Percentiles rank a stretch among this genome's conserved stretches.
Evolutionary conservation across 1,139 yeast species (phyloP).

Genomic region (Candida labiduridarum): DNA sequence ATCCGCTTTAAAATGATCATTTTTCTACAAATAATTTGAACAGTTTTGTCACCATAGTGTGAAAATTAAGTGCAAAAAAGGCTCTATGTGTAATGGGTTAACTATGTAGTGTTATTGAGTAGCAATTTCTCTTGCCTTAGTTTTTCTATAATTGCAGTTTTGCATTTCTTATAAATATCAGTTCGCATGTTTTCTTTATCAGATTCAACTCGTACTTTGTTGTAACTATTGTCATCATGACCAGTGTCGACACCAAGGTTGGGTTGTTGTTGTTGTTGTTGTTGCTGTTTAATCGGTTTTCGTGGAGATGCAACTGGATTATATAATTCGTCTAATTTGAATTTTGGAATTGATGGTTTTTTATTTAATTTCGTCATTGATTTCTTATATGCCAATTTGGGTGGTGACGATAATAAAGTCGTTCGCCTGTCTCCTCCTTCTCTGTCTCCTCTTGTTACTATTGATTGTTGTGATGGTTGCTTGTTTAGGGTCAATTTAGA

Average conservation of each 20-base stretch:
- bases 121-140: constrained; percentile 22
- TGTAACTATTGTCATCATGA: neutral
- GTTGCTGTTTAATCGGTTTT: neutral
- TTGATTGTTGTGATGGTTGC: neutral
- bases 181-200: constrained; percentile 8
- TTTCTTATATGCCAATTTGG: constrained; percentile 21
- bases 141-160: constrained; percentile 27
- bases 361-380: constrained; percentile 19
- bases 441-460: too few species aligned
- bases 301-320: constrained; percentile 28
- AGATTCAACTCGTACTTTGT: neutral
- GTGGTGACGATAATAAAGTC: constrained; percentile 12
- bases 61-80: too few species aligned
- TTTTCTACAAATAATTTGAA: too few species aligned
- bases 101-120: neutral
- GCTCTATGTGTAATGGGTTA: too few species aligned
- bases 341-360: constrained; percentile 28
- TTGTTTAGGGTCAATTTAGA: constrained; percentile 2
- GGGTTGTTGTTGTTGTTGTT: neutral
- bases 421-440: too few species aligned
- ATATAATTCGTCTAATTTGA: constrained; percentile 27
- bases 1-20: too few species aligned
- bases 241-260: neutral
- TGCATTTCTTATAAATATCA: constrained; percentile 33
- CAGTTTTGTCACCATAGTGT: too few species aligned